A percentile compares a stretch with the other conserved stretches of the same genome.
phyloP scores from a whole-genome alignment of 179 eudicot genomes.

The Dionaea muscipula region DNA sequence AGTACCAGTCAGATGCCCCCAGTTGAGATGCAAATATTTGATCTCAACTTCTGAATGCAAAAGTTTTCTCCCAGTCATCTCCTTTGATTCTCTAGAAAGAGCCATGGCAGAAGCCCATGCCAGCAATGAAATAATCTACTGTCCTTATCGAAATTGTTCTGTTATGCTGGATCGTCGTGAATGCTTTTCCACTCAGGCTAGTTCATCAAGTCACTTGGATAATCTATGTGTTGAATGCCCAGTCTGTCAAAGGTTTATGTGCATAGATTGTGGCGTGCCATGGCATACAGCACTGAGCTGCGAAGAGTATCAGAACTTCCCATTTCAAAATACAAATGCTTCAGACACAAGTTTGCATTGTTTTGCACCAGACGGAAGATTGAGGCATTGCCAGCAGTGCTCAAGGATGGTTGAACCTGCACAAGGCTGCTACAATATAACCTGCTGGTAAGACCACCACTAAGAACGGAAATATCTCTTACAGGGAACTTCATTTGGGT shows the following conservation, averaged over 20 bases:
- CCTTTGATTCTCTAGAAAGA: conserved; percentile 39
- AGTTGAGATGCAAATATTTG: conserved; percentile 39
- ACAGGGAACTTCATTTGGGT: no score
- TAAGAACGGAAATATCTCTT: no score
- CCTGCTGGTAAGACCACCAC: conserved; percentile 73
- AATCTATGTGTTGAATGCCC: conserved; percentile 53
- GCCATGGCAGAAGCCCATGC: conserved; percentile 36
- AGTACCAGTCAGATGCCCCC: conserved; percentile 62
- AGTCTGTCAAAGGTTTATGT: conserved; percentile 43
- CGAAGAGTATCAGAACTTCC: conserved; percentile 51
- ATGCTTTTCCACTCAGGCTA: conserved; percentile 31
- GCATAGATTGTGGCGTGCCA: conserved; percentile 56
- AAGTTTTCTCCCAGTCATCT: conserved; percentile 53
- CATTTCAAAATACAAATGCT: conserved; percentile 39
- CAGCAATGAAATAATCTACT: conserved; percentile 38
- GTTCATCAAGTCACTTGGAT: conserved; percentile 37
- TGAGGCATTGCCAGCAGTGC: conserved; percentile 69
- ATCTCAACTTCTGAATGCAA: conserved; percentile 42
- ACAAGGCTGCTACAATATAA: conserved; percentile 62
- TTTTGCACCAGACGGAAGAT: conserved; percentile 42
- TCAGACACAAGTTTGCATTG: conserved; percentile 36
- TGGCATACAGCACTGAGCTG: conserved; percentile 67
- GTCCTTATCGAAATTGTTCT: conserved; percentile 53
- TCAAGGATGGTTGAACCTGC: conserved; percentile 46
- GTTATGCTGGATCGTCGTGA: conserved; percentile 49